Percentiles rank a stretch among this genome's conserved stretches.
Evolutionary conservation across 805 yeast genomes (phyloP).

Genomic region (Kluyveromyces siamensis): DNA sequence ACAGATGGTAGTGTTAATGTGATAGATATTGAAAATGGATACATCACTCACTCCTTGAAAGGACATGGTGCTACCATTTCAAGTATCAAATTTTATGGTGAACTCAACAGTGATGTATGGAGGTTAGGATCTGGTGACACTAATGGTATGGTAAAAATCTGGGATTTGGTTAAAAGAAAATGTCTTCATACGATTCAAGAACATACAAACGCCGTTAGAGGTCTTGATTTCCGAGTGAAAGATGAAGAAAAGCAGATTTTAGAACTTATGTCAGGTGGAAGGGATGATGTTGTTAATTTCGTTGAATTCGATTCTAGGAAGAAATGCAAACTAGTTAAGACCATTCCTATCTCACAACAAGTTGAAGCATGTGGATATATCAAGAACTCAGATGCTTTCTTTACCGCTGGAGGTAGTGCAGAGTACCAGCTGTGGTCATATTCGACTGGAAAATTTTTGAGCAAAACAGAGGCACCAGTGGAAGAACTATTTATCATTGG

Average conservation of each 20-base stretch:
- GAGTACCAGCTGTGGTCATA: slow-evolving; percentile 58
- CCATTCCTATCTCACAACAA: slow-evolving; percentile 66
- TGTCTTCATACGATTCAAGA: slow-evolving; percentile 56
- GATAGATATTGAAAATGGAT: slow-evolving; percentile 86
- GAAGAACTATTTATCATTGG: slow-evolving; percentile 72
- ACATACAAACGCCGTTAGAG: slow-evolving; percentile 81
- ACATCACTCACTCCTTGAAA: slow-evolving; percentile 77
- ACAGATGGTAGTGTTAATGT: slow-evolving; percentile 89
- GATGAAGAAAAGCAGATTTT: slow-evolving; percentile 35
- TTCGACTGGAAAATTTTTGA: slow-evolving; percentile 37
- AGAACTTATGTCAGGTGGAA: slow-evolving; percentile 68
- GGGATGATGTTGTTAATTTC: slow-evolving; percentile 61
- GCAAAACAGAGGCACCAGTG: slow-evolving; percentile 37
- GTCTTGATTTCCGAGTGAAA: slow-evolving; percentile 47
- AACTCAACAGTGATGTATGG: slow-evolving; percentile 63
- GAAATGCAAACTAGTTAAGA: slow-evolving; percentile 47
- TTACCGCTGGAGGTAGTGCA: slow-evolving; percentile 73
- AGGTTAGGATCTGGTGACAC: slow-evolving; percentile 65
- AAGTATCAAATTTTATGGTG: slow-evolving; percentile 66
- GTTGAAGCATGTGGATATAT: slow-evolving; percentile 64
- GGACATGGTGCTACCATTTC: slow-evolving; percentile 92
- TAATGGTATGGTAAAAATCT: slow-evolving; percentile 44
- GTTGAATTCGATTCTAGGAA: slow-evolving; percentile 44
- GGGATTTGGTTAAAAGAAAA: slow-evolving; percentile 66
- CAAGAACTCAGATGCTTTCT: slow-evolving; percentile 33